Evolutionary conservation across 2,329 filamentous ascomycete genomes (phyloP).

Genomic region (Zasmidium angulare): DNA sequence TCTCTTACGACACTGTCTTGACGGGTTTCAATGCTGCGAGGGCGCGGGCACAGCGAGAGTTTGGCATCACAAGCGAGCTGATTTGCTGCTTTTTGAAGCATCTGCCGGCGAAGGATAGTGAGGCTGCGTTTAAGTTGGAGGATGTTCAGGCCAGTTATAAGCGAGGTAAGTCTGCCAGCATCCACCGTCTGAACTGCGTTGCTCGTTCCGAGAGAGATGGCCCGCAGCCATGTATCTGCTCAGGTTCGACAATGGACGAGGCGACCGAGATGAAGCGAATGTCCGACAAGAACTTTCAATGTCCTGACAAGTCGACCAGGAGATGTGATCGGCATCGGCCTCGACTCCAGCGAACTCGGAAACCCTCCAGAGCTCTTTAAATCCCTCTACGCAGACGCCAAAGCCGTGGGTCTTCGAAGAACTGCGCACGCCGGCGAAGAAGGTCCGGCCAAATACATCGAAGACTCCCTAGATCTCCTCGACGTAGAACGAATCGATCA

Average conservation of each 20-base stretch:
- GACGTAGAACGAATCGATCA: slow-evolving; percentile 70
- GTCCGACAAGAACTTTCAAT: too few species aligned
- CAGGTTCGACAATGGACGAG: too few species aligned
- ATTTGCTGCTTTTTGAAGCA: slow-evolving; percentile 74
- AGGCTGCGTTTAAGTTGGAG: slow-evolving; percentile 45
- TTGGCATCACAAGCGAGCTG: slow-evolving; percentile 65
- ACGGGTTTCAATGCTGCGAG: slow-evolving; percentile 63
- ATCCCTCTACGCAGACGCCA: slow-evolving; percentile 59
- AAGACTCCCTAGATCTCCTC: slow-evolving; percentile 61
- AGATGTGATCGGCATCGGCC: slow-evolving; percentile 60
- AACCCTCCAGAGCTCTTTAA: slow-evolving; percentile 57
- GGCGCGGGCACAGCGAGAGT: slow-evolving; percentile 58
- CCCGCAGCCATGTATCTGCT: too few species aligned
- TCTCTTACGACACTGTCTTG: slow-evolving; percentile 64
- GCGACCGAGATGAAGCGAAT: too few species aligned
- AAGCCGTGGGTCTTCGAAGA: slow-evolving; percentile 54
- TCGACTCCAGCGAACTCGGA: slow-evolving; percentile 60
- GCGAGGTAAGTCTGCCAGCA: slow-evolving; percentile 39
- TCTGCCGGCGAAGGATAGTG: slow-evolving; percentile 60
- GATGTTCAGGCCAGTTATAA: slow-evolving; percentile 47
- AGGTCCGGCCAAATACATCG: slow-evolving; percentile 66
- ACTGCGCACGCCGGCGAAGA: slow-evolving; percentile 79
- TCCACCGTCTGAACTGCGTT: too few species aligned
- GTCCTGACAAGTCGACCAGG: neutral
- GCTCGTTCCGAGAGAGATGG: too few species aligned